These are phyloP conservation scores for Candida sanyaensis DNA, from an alignment of 1,139 yeast species.

Conservation along the genomic window DNA sequence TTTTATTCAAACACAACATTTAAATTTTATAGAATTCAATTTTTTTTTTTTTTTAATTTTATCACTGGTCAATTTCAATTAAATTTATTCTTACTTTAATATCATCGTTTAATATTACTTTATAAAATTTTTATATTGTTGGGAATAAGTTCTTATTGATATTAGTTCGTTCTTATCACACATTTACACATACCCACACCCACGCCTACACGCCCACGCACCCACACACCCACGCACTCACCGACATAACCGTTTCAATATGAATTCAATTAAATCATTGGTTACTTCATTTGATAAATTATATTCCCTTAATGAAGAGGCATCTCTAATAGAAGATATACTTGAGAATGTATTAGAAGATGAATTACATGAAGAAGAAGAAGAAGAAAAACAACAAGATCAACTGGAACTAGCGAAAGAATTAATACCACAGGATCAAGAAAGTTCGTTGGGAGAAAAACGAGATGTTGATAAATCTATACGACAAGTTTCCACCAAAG, in stretches of 20 bases:
- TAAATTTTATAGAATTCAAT: no score
- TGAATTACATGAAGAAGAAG: slow-evolving; percentile 7
- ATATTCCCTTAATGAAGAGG: slow-evolving; percentile 21
- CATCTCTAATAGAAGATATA: slow-evolving; percentile 3
- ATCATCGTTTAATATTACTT: no score
- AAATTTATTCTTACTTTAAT: no score
- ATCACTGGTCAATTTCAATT: no score
- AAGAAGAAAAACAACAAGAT: slow-evolving; percentile 12
- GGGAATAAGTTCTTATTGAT: no score
- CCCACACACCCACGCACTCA: background rate
- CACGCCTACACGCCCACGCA: background rate
- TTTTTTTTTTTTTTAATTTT: no score
- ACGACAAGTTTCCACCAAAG: background rate
- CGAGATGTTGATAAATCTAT: background rate
- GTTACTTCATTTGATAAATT: slow-evolving; percentile 39
- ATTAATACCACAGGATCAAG: slow-evolving; percentile 18
- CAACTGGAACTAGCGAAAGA: slow-evolving; percentile 15
- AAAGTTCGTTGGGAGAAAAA: slow-evolving; percentile 8
- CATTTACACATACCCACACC: background rate
- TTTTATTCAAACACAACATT: no score
- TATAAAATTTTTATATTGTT: no score
- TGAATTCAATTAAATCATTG: slow-evolving; percentile 42
- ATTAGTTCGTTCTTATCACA: no score
- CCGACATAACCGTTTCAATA: slow-evolving; percentile 9
- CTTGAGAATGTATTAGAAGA: slow-evolving; percentile 5